Evolutionary conservation across 164 flowering plant genomes (phyloP), one percentile per base, ranked within the genome.

Genomic region (Vitis rotundifolia): DNA sequence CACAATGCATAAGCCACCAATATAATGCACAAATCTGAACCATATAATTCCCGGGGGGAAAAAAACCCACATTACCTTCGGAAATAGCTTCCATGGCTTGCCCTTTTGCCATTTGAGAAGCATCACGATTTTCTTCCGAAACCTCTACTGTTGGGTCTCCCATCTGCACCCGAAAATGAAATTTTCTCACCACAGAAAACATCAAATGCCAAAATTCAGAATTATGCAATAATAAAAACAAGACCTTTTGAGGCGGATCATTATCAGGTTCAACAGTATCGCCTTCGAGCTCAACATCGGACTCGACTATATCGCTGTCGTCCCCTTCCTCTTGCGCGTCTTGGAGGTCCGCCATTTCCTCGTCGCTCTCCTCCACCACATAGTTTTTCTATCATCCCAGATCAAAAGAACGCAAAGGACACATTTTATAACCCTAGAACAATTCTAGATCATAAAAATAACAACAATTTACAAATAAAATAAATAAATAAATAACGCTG

Each of bases 41-140:
- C 55, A 66, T 1, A 11, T 8, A 49, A 12, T 61, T 56, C 54
- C 55, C 9, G 2, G 26, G 26, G 56, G 0, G 15, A 2, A n/a
- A 49, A 13, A 58, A 14, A 2, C n/a, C 59, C 13, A 49, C 22
- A 19, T 13, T 77, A 91, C 99, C 98, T 75, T 95, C 97, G 48
- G 97, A 89, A 60, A 95, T 72, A 5, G 94, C 97, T 79, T 93
- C 99, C 88, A 89, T 84, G 53, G 98, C 98, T 76, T 86, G 79
- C 26, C 66, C 84, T 74, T 95, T 95, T 9, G 93, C 91, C 54
- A 70, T 74, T 72, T 93, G 98, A 0, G 99, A 74, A 51, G 94
- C 97, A 64, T 93, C 99, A 0, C 97, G 89, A 52, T 55, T 84
- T 79, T 95, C 99, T 14, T 95, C 99, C 1, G 89, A 90, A 9